Base-by-base conservation (phyloP, 208 protist genomes). In the Leishmania gerbilli region DNA sequence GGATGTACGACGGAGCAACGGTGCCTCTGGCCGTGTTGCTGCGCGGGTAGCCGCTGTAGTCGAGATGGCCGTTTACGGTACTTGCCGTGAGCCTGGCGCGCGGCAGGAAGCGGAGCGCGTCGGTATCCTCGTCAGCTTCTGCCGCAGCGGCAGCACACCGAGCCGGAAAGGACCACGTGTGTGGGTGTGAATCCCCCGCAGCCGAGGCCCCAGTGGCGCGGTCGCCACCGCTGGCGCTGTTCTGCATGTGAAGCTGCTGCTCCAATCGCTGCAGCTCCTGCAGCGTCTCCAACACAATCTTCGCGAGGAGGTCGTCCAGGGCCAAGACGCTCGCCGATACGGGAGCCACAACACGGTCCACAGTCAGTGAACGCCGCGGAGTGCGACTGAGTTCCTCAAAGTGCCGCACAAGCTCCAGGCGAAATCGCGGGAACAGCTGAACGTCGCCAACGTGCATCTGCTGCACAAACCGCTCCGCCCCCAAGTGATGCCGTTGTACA, bases 391-490 rank as follows among this genome's bases (percentile, higher is more conserved):
- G 31, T n/a, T 68, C 58, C 74, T 96, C 94, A 79, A 95, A 97
- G 79, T 97, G 94, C 37, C 85, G 85, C 49, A 97, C 83, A 60
- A 97, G 69, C 58, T 90, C 84, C 17, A 97, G 88, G 7, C 94
- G 91, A 78, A 97, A 97, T 40, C 92, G 87, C 27, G 94, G 94
- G 76, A 95, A 97, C 37, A 97, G 86, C 75, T 95, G 88, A 21
- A 97, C 80, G 68, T 96, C 92, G 42, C 92, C 89, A 5, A 96
- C 83, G 72, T 89, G 91, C 68, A 96, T 64, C 82, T 88, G 86
- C 71, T 88, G 82, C 1, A 91, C 83, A 80, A 97, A 95, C 24
- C 89, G 85, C 75, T 95, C 90, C n/a, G 84, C 80, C 1, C 90
- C 91, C 27, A 91, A 62, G 58, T 90, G 87, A 75, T 90, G 92